Percentiles rank a stretch among this genome's conserved stretches.
These are phyloP conservation scores for Wickerhamiella sergipiensis DNA, from an alignment of 805 yeast genomes.

Conservation along the genomic window DNA sequence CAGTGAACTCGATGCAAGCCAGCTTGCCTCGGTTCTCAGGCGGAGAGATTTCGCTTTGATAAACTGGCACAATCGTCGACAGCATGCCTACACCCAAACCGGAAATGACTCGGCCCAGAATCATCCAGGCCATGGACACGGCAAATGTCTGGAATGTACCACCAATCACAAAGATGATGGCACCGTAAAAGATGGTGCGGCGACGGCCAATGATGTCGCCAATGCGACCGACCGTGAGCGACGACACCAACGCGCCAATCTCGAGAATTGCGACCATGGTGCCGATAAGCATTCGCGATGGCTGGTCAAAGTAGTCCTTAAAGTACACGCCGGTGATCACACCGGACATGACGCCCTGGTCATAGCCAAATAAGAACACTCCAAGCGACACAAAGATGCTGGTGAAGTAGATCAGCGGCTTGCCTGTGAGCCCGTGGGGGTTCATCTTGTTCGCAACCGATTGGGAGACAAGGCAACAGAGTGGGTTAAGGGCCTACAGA, in stretches of 20 bases:
- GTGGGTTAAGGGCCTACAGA: background rate
- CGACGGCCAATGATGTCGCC: constrained; percentile 74
- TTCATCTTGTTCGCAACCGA: background rate
- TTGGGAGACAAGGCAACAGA: background rate
- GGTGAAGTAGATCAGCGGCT: constrained; percentile 29
- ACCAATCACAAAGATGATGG: constrained; percentile 63
- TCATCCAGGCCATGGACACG: constrained; percentile 38
- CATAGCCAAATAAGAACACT: constrained; percentile 63
- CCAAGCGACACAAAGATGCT: constrained; percentile 32
- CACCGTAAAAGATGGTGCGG: constrained; percentile 66
- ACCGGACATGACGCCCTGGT: constrained; percentile 86
- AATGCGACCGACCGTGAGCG: constrained; percentile 61
- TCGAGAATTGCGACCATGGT: constrained; percentile 81
- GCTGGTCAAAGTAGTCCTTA: constrained; percentile 54
- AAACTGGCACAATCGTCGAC: constrained; percentile 74
- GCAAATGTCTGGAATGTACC: constrained; percentile 62
- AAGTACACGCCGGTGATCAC: constrained; percentile 64
- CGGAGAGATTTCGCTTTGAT: constrained; percentile 81
- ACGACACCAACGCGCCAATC: constrained; percentile 72
- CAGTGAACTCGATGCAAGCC: constrained; percentile 80
- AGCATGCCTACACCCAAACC: constrained; percentile 83
- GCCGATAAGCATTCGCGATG: constrained; percentile 63
- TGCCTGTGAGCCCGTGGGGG: constrained; percentile 15
- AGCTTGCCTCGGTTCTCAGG: constrained; percentile 73
- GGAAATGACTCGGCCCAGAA: constrained; percentile 61